Base-by-base conservation (phyloP, 2,329 filamentous ascomycete genomes). In the Sarocladiaceae sp. region DNA sequence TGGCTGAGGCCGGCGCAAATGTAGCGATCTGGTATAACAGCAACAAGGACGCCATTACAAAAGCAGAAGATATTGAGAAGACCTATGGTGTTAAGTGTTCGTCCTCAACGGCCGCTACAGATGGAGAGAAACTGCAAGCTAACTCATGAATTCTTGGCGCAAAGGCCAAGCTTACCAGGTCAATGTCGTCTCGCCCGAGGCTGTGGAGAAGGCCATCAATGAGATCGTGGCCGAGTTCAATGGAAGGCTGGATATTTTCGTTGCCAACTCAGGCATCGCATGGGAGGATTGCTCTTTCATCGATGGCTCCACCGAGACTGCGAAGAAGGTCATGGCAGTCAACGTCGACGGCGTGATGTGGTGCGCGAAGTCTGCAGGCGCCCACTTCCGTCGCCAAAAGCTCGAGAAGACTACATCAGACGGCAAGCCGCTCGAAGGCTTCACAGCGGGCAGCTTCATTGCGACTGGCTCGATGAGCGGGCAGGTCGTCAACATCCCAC, bases 321-420 rank as follows among this genome's bases (percentile, higher is more conserved):
- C 88, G 70, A 76, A 77, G 48, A 79, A 83, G 55, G 85, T 93
- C 35, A 76, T 90, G 58, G 71, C 75, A 44, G 86, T 87, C 48
- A 88, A 94, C 66, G 69, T 93, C 13, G 86, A 90, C 65, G 86
- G 87, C 49, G 86, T 86, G 35, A 90, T 87, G 70, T 93, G 88
- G 77, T 89, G 83, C 63, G 88, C 87, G 33, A 80, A 79, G 60
- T 83, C 82, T 0, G 87, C 87, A 0, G 88, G 84, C 7, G 71
- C 75, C 48, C 82, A 89, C 66, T 93, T 86, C 75, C 73, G 84
- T 44, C 75, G 84, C 25, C 87, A 91, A 66, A 86, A 86, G 72
- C 71, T 78, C 54, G 82, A 89, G 63, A 80, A 82, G 20, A 85
- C 82, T 1, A 81, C 82, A 23, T 58, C 79, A 40, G 75, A 84